Evolutionary conservation across 1,139 yeast genomes (phyloP).

Genomic region (Sugiyamaella novakii): DNA sequence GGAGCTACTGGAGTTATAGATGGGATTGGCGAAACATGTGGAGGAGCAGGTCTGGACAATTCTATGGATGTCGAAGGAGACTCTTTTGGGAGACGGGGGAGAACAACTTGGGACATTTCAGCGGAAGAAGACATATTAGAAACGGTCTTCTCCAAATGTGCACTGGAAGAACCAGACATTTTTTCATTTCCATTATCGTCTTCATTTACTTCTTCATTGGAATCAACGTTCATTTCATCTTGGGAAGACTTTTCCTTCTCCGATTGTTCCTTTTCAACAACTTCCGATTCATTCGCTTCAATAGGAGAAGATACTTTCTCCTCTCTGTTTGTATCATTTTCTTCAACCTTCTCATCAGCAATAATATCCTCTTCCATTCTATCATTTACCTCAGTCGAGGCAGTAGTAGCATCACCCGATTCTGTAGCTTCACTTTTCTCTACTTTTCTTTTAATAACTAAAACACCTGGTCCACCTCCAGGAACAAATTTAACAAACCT

Average conservation of each 20-base stretch:
- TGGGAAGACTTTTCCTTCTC: no score
- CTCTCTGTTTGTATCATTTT: neutral
- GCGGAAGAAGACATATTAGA: conserved; percentile 14
- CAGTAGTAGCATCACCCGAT: neutral
- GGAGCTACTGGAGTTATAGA: neutral
- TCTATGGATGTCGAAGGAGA: conserved; percentile 24
- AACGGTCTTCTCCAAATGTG: conserved; percentile 7
- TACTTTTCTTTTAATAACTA: conserved; percentile 8
- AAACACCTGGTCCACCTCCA: conserved; percentile 1
- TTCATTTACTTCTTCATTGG: conserved; percentile 10
- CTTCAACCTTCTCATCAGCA: neutral
- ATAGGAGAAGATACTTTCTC: neutral
- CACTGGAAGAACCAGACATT: conserved; percentile 8
- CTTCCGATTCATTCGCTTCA: neutral
- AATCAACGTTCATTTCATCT: conserved; percentile 1
- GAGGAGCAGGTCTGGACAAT: conserved; percentile 4
- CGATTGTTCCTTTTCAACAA: neutral
- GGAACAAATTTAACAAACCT: conserved; percentile 31
- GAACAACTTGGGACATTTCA: conserved; percentile 29
- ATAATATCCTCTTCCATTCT: neutral
- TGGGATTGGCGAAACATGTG: neutral
- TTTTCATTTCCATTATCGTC: conserved; percentile 4
- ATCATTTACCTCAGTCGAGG: neutral
- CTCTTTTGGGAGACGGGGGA: conserved; percentile 33
- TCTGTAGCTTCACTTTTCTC: neutral